Evolutionary conservation across 1,284 basidiomycete genomes (phyloP).

Genomic region (Uromyces viciae-fabae): DNA sequence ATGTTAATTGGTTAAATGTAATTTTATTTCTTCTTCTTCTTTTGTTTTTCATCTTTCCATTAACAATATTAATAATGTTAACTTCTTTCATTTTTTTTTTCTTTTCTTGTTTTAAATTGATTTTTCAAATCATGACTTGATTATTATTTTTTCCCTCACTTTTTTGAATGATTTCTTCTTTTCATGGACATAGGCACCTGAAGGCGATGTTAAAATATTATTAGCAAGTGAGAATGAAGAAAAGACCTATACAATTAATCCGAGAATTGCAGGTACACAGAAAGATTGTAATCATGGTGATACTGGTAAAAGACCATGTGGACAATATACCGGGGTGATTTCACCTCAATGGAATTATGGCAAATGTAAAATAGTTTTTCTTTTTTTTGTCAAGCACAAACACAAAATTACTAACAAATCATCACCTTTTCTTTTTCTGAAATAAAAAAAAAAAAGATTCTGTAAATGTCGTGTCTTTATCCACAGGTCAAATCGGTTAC

Average conservation of each 20-base stretch:
- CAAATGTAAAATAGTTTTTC: conserved; percentile 23
- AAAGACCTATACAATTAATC: background rate
- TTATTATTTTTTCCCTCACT: background rate
- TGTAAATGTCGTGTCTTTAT: conserved; percentile 15
- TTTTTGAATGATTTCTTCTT: background rate
- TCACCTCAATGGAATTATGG: background rate
- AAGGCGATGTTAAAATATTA: conserved; percentile 28
- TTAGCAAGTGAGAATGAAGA: background rate
- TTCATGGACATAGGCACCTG: conserved; percentile 26
- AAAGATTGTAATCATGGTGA: conserved; percentile 27
- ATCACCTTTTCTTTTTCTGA: background rate
- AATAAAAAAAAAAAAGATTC: conserved; percentile 9
- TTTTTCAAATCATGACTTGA: background rate
- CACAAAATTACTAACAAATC: background rate
- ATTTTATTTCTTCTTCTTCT: background rate
- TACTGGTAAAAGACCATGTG: conserved; percentile 25
- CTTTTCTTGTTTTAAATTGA: background rate
- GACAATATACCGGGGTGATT: conserved; percentile 10
- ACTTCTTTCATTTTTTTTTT: no score
- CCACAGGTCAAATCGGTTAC: conserved; percentile 16
- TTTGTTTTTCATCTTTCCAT: background rate
- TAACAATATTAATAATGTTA: background rate
- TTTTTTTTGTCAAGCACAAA: background rate
- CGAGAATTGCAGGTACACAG: conserved; percentile 21
- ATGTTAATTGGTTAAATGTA: conserved; percentile 42